phyloP scores from a whole-genome alignment of 2,329 filamentous ascomycete species.

The Diaporthe destruens region DNA sequence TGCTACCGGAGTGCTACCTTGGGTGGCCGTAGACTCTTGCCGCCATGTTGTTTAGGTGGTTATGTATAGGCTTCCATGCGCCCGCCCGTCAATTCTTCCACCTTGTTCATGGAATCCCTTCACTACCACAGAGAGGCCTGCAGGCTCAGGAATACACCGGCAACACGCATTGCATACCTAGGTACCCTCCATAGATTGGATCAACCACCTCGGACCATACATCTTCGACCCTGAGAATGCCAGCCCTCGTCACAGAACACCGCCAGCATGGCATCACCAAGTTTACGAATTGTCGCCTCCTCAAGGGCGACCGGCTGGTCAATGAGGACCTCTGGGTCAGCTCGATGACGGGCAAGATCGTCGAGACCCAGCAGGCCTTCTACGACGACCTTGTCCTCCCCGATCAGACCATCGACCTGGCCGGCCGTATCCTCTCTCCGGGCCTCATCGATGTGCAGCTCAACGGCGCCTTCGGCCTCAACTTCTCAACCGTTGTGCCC shows the following conservation, averaged over 20 bases:
- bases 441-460: conserved; percentile 93
- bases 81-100: background rate
- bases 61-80: conserved; percentile 27
- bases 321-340: conserved; percentile 90
- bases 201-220: background rate
- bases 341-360: conserved; percentile 82
- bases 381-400: conserved; percentile 78
- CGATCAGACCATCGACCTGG: conserved; percentile 81
- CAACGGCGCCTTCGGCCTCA: conserved; percentile 93
- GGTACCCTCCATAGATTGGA: conserved; percentile 10
- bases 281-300: conserved; percentile 87
- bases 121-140: conserved; percentile 22
- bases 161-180: background rate
- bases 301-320: conserved; percentile 76
- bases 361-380: conserved; percentile 76
- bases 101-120: conserved; percentile 35
- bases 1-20: conserved; percentile 15
- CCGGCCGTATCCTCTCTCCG: conserved; percentile 85
- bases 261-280: conserved; percentile 77
- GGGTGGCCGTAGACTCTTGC: conserved; percentile 2
- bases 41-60: conserved; percentile 19
- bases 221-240: conserved; percentile 57
- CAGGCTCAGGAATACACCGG: conserved; percentile 20
- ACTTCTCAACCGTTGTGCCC: conserved; percentile 82
- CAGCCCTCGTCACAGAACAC: conserved; percentile 57